Evolutionary conservation across 2,329 filamentous ascomycete species (phyloP).

Genomic region (Aureobasidium sp.): DNA sequence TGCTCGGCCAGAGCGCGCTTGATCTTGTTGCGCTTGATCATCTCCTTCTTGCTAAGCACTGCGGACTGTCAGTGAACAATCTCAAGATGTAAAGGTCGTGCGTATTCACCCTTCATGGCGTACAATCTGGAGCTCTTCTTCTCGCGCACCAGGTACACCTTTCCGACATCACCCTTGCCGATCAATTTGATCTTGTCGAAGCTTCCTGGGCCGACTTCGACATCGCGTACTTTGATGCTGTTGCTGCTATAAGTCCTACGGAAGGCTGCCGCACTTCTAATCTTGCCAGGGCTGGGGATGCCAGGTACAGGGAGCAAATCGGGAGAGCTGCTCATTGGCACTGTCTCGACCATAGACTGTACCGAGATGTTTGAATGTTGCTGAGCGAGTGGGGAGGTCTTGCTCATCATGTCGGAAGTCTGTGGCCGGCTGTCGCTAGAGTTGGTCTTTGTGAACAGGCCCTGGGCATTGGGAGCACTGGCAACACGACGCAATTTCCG

Average conservation of each 20-base stretch:
- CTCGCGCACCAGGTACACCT: conserved; percentile 94
- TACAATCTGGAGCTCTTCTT: conserved; percentile 96
- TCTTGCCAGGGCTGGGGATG: conserved; percentile 56
- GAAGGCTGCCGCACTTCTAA: conserved; percentile 65
- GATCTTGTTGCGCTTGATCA: conserved; percentile 99
- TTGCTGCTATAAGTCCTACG: conserved; percentile 96
- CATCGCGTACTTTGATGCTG: conserved; percentile 95
- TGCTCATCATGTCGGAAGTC: conserved; percentile 80
- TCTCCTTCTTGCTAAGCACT: conserved; percentile 99
- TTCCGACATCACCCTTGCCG: conserved; percentile 96
- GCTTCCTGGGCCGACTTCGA: conserved; percentile 89
- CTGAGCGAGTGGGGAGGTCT: conserved; percentile 42
- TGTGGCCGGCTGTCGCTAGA: conserved; percentile 60
- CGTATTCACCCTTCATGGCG: conserved; percentile 85
- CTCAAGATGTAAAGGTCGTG: background rate
- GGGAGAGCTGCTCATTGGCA: conserved; percentile 24
- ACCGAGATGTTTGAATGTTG: conserved; percentile 36
- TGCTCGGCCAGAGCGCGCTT: conserved; percentile 96
- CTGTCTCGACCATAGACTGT: conserved; percentile 48
- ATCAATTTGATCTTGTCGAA: conserved; percentile 99
- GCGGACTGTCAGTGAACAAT: conserved; percentile 4
- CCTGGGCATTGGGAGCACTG: conserved; percentile 94
- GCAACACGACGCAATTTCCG: conserved; percentile 89
- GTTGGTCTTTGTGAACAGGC: conserved; percentile 60
- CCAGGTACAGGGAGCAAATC: conserved; percentile 32